Evolutionary conservation across 2,329 filamentous ascomycete genomes (phyloP).

Genomic region (Paecilomyces dactylethromorphus): DNA sequence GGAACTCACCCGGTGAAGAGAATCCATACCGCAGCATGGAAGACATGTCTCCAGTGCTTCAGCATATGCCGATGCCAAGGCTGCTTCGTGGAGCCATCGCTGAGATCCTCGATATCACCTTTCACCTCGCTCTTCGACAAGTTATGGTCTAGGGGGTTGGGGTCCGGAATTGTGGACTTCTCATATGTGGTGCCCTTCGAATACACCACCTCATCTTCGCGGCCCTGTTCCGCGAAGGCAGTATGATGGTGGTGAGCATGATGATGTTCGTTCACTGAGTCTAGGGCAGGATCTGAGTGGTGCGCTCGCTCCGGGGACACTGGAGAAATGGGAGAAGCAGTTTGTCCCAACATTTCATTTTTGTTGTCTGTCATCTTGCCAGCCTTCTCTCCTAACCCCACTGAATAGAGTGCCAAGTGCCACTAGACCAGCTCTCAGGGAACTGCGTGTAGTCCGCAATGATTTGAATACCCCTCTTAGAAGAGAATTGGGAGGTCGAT

Average conservation of each 20-base stretch:
- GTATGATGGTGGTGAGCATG: slow-evolving; percentile 35
- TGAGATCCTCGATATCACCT: slow-evolving; percentile 38
- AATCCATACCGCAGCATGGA: slow-evolving; percentile 43
- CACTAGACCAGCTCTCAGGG: neutral
- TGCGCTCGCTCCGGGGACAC: neutral
- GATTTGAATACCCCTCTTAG: neutral
- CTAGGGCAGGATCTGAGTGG: slow-evolving; percentile 27
- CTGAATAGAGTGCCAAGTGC: neutral
- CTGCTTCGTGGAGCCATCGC: slow-evolving; percentile 23
- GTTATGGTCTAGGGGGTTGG: slow-evolving; percentile 35
- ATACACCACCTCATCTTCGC: slow-evolving; percentile 43
- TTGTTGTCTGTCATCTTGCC: slow-evolving; percentile 5
- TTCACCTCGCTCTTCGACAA: slow-evolving; percentile 11
- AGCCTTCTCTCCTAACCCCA: neutral
- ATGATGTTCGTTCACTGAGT: slow-evolving; percentile 31
- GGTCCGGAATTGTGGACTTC: slow-evolving; percentile 27
- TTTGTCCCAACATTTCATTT: neutral
- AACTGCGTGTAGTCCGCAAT: neutral
- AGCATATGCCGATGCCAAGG: slow-evolving; percentile 17
- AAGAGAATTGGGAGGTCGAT: neutral
- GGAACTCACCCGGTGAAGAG: slow-evolving; percentile 48
- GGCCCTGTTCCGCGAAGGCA: slow-evolving; percentile 26
- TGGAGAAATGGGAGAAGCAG: neutral
- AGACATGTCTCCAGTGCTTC: slow-evolving; percentile 26
- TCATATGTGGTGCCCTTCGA: slow-evolving; percentile 37